A percentile compares a stretch with the other conserved stretches of the same genome.
phyloP scores from a whole-genome alignment of 2,329 filamentous ascomycete species.

The Arthrocladium fulminans region DNA sequence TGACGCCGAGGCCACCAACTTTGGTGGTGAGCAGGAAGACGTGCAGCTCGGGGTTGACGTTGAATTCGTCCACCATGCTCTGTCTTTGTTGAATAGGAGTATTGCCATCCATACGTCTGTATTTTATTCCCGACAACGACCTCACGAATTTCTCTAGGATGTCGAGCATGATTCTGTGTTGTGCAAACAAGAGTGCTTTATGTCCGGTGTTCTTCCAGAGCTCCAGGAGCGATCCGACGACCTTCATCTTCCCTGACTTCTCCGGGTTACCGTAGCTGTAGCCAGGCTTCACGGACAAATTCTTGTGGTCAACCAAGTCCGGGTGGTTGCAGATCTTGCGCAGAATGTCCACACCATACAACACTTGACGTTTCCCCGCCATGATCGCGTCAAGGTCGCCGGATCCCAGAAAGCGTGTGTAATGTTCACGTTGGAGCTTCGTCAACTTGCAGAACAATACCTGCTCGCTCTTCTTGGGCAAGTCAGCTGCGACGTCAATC shows the following conservation, averaged over 20 bases:
- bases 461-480: conserved; percentile 92
- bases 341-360: conserved; percentile 84
- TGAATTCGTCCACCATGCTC: conserved; percentile 84
- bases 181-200: conserved; percentile 86
- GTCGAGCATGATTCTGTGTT: conserved; percentile 90
- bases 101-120: conserved; percentile 85
- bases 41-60: conserved; percentile 66
- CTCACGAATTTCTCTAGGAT: conserved; percentile 77
- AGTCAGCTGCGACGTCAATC: conserved; percentile 81
- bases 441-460: conserved; percentile 94
- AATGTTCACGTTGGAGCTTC: conserved; percentile 65
- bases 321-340: conserved; percentile 98
- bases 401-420: conserved; percentile 71
- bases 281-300: conserved; percentile 48
- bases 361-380: conserved; percentile 62
- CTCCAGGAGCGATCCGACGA: conserved; percentile 76
- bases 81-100: conserved; percentile 87
- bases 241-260: conserved; percentile 92
- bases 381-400: conserved; percentile 80
- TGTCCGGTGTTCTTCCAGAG: conserved; percentile 89
- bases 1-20: conserved; percentile 87
- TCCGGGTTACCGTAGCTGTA: conserved; percentile 69
- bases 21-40: conserved; percentile 93
- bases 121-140: conserved; percentile 60
- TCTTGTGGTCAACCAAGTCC: conserved; percentile 66